These are phyloP conservation scores for Fraxinus baroniana DNA, from an alignment of 305 asterid genomes.

Conservation along the genomic window DNA sequence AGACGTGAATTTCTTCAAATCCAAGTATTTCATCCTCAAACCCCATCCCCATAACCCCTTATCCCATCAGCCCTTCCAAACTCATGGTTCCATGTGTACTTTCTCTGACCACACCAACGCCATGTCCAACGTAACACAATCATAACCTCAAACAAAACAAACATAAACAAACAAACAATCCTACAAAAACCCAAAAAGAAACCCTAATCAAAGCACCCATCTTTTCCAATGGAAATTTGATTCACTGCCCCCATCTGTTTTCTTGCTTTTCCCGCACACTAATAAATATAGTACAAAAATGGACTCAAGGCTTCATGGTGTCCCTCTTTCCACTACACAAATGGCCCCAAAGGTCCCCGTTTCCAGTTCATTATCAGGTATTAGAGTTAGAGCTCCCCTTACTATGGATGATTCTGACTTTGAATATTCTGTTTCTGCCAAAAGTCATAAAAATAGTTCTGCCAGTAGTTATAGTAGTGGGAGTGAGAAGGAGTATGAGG, in stretches of 20 bases:
- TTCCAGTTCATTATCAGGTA: slow-evolving; percentile 54
- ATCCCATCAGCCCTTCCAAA: slow-evolving; percentile 4
- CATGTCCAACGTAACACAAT: slow-evolving; percentile 12
- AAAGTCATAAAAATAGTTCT: slow-evolving; percentile 31
- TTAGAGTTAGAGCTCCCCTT: slow-evolving; percentile 91
- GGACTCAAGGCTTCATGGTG: slow-evolving; percentile 53
- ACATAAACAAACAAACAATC: slow-evolving; percentile 19
- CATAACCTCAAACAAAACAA: slow-evolving; percentile 33
- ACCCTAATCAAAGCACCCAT: slow-evolving; percentile 26
- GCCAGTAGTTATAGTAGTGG: slow-evolving; percentile 52
- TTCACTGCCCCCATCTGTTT: slow-evolving; percentile 12
- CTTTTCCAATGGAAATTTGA: slow-evolving; percentile 23
- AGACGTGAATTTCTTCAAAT: neutral
- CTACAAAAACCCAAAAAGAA: slow-evolving; percentile 30
- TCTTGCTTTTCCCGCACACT: slow-evolving; percentile 16
- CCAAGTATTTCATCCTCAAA: slow-evolving; percentile 2
- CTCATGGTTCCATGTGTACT: slow-evolving; percentile 6
- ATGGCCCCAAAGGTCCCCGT: slow-evolving; percentile 44
- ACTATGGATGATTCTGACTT: slow-evolving; percentile 79
- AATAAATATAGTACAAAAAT: slow-evolving; percentile 13
- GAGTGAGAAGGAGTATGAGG: slow-evolving; percentile 49
- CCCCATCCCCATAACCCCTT: neutral
- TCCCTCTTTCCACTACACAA: slow-evolving; percentile 54
- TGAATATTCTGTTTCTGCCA: slow-evolving; percentile 48
- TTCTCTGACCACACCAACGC: slow-evolving; percentile 23